Evolutionary conservation across 768 basidiomycete species (phyloP), one percentile per base, ranked within the genome.

Genomic region (Phlebiopsis gigantea): DNA sequence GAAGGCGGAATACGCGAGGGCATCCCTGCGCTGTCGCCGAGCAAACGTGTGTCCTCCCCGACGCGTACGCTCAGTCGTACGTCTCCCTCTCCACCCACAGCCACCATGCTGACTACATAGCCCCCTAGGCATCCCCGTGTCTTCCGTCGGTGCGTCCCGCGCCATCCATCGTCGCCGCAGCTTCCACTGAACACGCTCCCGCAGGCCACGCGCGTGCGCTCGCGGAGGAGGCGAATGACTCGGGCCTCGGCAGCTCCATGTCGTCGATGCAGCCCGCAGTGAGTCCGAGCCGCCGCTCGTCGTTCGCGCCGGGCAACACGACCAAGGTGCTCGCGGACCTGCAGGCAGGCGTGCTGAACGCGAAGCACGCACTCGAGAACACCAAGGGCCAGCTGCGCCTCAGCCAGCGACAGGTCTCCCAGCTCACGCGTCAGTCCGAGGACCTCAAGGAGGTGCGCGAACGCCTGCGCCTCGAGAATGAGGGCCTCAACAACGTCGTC

Each of bases 391-490:
- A 95, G 68, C 75, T 95, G 45, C 72, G 93, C 57, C 68, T 92
- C 42, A 87, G 87, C 8, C 92, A 95, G 68, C 76, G 91, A 57
- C 85, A 83, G 47, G 93, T 93, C 10, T 90, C 90, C 26, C 87
- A 89, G 68, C 71, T 93, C 43, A 93, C 91, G 39, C 75, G 91
- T 44, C 89, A 90, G 71, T 87, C 87, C 24, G 93, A 94, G 68
- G 93, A 95, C 69, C 68, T 93, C 67, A 93, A 93, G 68, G 93
- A 94, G 68, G 87, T 83, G 2, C 77, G 91, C 61, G 93, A 95
- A 69, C 76, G 93, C 47, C 71, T 93, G 60, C 71, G 90, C 56
- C 66, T 91, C 49, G 93, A 95, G 72, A 94, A 92, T 63, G 93
- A 94, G 66, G 88, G 87, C 2, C 69, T 94, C 62, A 92, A 92